Base-by-base conservation (phyloP, 179 eudicot species). In the Patellifolia procumbens region DNA sequence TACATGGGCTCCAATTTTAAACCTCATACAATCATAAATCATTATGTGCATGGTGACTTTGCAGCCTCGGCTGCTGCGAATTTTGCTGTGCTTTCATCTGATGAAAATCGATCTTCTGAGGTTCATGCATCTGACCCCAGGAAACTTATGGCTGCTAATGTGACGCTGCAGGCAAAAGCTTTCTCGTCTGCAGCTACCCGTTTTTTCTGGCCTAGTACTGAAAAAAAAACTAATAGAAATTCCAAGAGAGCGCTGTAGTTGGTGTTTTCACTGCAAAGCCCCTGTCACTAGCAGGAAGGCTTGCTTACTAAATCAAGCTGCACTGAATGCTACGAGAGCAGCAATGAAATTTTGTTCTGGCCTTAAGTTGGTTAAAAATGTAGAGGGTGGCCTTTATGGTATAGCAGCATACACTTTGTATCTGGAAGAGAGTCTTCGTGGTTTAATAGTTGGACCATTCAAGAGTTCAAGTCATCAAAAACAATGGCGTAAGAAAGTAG, bases 221-320 rank as follows among this genome's bases (percentile, higher is more conserved):
- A 91, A 77, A 94, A 90, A n/a, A 86, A 92, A 92, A 83, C 86
- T 93, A 48, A 70, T 89, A 53, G 98, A 94, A 81, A 90, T 91
- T 56, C 97, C 98, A 43, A 91, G 98, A 82, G 98, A 94, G 85
- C 91, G 97, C 74, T 94, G 98, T 84, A 88, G 95, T 79, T 94
- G 98, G 98, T 94, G 98, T 86, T 81, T 89, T 76, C 75, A 87
- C 71, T 94, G 98, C 78, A 88, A 87, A 83, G 90, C 97, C 70
- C 39, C 89, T 46, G 83, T 72, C 51, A 19, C 79, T 8, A 89
- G 91, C 89, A 92, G 80, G 87, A 92, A 85, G 85, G 97, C 89
- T 48, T 94, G 98, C 88, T 86, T 92, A 78, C 83, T 94, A 68
- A 94, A 94, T 87, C 94, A 91, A 74, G 97, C 95, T 82, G 94